Evolutionary conservation across 177 flowering plant genomes (phyloP).

Genomic region (Telopea speciosissima): DNA sequence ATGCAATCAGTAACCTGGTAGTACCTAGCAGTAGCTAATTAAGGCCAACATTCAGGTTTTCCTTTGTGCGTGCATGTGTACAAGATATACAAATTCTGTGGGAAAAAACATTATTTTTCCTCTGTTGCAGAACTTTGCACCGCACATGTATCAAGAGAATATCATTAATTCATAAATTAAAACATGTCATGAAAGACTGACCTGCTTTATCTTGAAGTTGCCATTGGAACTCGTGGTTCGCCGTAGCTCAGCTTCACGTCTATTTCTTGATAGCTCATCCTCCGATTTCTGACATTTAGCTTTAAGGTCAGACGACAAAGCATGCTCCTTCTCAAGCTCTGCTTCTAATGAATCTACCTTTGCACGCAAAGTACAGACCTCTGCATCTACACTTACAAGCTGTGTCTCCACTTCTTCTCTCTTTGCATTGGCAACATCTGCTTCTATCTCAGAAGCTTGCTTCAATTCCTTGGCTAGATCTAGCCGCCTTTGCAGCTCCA

Average conservation of each 20-base stretch:
- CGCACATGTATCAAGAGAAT: background rate
- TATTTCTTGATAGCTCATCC: slow-evolving; percentile 42
- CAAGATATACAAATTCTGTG: too few species aligned
- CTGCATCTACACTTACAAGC: slow-evolving; percentile 38
- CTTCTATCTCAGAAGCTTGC: slow-evolving; percentile 25
- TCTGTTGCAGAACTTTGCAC: background rate
- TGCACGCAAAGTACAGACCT: slow-evolving; percentile 30
- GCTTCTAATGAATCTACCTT: slow-evolving; percentile 36
- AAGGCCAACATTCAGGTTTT: too few species aligned
- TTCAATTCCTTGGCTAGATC: slow-evolving; percentile 33
- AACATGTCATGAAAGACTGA: slow-evolving; percentile 14
- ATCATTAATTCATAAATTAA: background rate
- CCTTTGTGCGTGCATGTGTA: too few species aligned
- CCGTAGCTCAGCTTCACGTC: slow-evolving; percentile 21
- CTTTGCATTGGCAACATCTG: slow-evolving; percentile 24
- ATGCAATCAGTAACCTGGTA: too few species aligned
- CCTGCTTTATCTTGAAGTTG: slow-evolving; percentile 56
- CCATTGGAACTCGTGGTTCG: slow-evolving; percentile 23
- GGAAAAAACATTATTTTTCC: too few species aligned
- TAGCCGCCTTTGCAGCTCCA: slow-evolving; percentile 48
- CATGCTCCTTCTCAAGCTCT: slow-evolving; percentile 43
- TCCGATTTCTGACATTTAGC: slow-evolving; percentile 47
- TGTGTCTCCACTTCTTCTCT: slow-evolving; percentile 30
- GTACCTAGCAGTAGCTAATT: too few species aligned
- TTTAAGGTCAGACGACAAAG: slow-evolving; percentile 35